Percentiles rank a stretch among this genome's conserved stretches.
These are phyloP conservation scores for Paxillus involutus DNA, from an alignment of 768 basidiomycete genomes.

Conservation along the genomic window DNA sequence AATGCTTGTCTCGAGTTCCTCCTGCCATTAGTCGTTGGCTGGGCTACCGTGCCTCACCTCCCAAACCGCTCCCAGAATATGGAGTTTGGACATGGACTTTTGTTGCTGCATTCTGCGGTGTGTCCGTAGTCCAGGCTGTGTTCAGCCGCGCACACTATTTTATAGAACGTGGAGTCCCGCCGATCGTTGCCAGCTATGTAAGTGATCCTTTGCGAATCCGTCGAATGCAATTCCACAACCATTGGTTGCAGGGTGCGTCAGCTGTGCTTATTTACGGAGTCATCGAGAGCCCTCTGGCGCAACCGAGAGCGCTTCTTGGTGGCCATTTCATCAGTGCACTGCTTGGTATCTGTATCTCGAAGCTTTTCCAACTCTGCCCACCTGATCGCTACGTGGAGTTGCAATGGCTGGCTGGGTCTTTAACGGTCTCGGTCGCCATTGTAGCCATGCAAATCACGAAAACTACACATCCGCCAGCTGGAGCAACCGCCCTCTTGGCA, in stretches of 20 bases:
- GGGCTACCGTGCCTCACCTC: constrained; percentile 10
- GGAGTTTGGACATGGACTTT: constrained; percentile 43
- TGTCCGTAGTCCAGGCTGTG: constrained; percentile 48
- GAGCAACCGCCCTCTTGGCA: constrained; percentile 55
- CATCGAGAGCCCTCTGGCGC: constrained; percentile 51
- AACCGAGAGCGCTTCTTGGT: constrained; percentile 50
- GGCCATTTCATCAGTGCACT: constrained; percentile 43
- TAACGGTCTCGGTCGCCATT: constrained; percentile 42
- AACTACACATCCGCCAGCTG: constrained; percentile 57
- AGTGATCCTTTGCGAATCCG: background rate
- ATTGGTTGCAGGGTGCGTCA: constrained; percentile 45
- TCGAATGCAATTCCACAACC: background rate
- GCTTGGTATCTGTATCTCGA: constrained; percentile 49
- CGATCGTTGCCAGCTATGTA: constrained; percentile 22
- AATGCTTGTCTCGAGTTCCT: background rate
- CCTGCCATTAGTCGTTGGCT: constrained; percentile 10
- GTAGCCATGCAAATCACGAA: constrained; percentile 53
- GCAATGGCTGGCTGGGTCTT: constrained; percentile 37
- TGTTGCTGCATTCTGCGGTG: constrained; percentile 49
- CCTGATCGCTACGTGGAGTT: constrained; percentile 44
- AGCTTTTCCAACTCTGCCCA: constrained; percentile 47
- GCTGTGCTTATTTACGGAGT: constrained; percentile 56
- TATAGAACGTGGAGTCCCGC: constrained; percentile 39
- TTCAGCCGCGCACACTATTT: constrained; percentile 52
- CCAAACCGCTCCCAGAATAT: constrained; percentile 6